Conservation (phyloP, 176 grass and related monocot species). For the Oryza glumipatula region DNA sequence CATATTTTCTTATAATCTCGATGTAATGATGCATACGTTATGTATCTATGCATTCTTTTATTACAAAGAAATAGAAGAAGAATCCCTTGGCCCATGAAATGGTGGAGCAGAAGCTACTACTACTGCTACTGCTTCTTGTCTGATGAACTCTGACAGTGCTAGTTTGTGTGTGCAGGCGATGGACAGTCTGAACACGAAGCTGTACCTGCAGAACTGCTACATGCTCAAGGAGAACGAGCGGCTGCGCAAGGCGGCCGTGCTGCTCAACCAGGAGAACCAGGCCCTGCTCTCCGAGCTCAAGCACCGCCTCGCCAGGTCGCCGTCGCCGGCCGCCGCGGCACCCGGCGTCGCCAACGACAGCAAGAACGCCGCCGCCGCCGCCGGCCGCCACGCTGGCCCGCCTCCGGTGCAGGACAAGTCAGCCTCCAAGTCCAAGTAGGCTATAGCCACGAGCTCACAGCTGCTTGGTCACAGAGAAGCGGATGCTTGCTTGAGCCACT, state of each 20-base stretch:
- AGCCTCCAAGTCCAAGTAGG: constrained; percentile 19
- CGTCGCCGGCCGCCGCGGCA: background rate
- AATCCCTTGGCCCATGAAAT: constrained; percentile 9
- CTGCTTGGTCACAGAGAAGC: background rate
- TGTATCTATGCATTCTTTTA: background rate
- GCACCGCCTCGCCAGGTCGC: constrained; percentile 66
- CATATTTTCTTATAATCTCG: constrained; percentile 4
- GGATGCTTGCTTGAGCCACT: background rate
- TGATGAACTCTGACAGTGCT: background rate
- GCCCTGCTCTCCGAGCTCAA: constrained; percentile 79
- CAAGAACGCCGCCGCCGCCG: constrained; percentile 15
- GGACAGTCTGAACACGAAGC: constrained; percentile 81
- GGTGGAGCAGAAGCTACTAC: background rate
- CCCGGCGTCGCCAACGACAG: background rate
- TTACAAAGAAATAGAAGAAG: background rate
- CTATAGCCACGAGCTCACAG: background rate
- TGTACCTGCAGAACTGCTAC: constrained; percentile 95
- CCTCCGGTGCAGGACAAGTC: constrained; percentile 7
- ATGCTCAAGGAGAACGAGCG: constrained; percentile 97
- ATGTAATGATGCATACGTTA: constrained; percentile 15
- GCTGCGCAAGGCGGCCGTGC: constrained; percentile 79
- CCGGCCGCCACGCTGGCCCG: constrained; percentile 25
- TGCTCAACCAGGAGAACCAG: constrained; percentile 91
- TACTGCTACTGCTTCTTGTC: background rate
- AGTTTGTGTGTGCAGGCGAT: constrained; percentile 13